Evolutionary conservation across 345 rosid species (phyloP), one percentile per base, ranked within the genome.

Genomic region (Hevea brasiliensis): DNA sequence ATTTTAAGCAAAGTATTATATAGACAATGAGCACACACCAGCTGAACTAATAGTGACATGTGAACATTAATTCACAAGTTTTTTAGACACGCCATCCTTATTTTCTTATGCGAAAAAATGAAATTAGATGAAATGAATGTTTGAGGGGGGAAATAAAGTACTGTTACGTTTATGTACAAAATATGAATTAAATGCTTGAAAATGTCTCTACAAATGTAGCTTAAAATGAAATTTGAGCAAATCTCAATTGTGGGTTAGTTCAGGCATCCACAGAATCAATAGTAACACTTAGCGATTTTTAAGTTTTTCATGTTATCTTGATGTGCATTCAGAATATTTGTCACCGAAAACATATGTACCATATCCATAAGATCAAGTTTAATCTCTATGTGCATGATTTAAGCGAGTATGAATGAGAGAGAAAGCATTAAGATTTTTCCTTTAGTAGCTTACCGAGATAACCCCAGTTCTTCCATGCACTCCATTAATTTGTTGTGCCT

Each of bases 401-500:
- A 68, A 1, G 51, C 11, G 14, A 55, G 13, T 6, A 51, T 42
- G 27, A 68, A 51, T 42, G 27, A 68, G n/a, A 23, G 32, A 65
- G 68, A 73, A 54, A 55, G 63, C 61, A 42, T 20, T 18, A 15
- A 35, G 29, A 54, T 74, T 54, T 4, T 24, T 57, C 35, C 67
- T 57, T 69, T 54, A 69, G 66, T 64, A 79, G 73, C 90, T 76
- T 87, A 95, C 99, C 81, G 72, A 57, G 88, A 80, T 55, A 87
- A 82, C 64, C 89, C 88, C 26, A 87, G 74, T 81, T 85, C 91
- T 76, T 89, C 90, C 85, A 80, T 79, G 89, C 98, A 90, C 71
- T 84, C 85, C 53, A 77, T 81, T 77, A 95, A 82, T 85, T 87
- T 91, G 67, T 79, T 81, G 82, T 92, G 97, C 94, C 99, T 95